Conservation (phyloP, 176 grass and related monocot species). For the Microstegium vimineum region DNA sequence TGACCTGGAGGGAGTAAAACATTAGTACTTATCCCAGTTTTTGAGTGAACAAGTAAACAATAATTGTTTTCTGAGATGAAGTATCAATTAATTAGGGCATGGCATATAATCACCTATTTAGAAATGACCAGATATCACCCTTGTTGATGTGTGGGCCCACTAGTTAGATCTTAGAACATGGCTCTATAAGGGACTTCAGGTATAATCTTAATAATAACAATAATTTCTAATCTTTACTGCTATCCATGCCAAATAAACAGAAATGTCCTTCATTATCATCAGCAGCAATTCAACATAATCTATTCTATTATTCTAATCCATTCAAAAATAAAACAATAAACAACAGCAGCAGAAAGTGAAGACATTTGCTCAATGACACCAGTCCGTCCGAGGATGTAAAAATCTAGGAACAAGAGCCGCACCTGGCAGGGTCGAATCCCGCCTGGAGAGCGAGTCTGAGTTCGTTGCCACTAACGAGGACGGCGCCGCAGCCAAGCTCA, state of each 20-base stretch:
- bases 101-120: no score
- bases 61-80: not conserved
- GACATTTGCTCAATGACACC: not conserved
- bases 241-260: not conserved
- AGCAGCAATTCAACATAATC: not conserved
- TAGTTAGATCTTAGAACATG: no score
- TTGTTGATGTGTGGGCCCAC: no score
- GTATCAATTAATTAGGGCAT: not conserved
- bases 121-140: not conserved
- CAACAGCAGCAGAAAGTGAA: not conserved
- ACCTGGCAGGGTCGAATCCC: conserved; percentile 78
- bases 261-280: not conserved
- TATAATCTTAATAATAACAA: no score
- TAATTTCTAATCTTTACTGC: no score
- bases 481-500: conserved; percentile 74
- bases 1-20: not conserved
- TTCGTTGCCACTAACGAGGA: conserved; percentile 93
- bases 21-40: not conserved
- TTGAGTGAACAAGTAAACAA: not conserved
- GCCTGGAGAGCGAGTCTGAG: conserved; percentile 66
- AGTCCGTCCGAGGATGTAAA: not conserved
- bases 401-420: not conserved
- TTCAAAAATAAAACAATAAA: not conserved
- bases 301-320: not conserved
- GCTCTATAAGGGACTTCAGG: no score